phyloP scores from a whole-genome alignment of 2,329 filamentous ascomycete species.

The Tolypocladium tundrense region DNA sequence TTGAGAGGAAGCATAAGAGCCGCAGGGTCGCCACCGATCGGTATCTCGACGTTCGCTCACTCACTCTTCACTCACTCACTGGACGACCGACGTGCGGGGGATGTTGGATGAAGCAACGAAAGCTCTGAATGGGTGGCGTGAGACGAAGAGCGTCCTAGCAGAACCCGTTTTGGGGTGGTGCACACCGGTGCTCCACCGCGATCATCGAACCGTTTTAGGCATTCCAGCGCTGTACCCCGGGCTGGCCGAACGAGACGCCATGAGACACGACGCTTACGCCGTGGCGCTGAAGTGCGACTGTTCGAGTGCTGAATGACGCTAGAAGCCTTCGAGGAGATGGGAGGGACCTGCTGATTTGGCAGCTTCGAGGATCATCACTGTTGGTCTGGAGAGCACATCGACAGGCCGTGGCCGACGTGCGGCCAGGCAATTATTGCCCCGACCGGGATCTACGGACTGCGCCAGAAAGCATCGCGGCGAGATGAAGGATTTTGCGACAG shows the following conservation, averaged over 20 bases:
- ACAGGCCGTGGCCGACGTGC: background rate
- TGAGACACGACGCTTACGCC: background rate
- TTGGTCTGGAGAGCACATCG: background rate
- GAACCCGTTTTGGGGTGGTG: background rate
- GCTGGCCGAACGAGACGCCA: background rate
- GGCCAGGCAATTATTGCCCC: background rate
- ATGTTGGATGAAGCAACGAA: background rate
- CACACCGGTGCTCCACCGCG: background rate
- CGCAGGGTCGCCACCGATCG: background rate
- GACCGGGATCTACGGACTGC: background rate
- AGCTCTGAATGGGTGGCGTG: background rate
- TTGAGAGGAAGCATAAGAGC: background rate
- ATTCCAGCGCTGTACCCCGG: background rate
- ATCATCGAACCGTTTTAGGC: background rate
- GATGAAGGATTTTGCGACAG: background rate
- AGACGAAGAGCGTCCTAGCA: background rate
- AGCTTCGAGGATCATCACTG: background rate
- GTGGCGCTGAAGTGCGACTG: background rate
- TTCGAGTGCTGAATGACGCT: background rate
- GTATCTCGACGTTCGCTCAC: background rate
- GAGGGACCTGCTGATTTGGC: background rate
- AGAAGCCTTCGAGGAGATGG: background rate
- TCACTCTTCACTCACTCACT: background rate
- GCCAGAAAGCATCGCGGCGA: background rate
- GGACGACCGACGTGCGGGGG: background rate